Base-by-base conservation (phyloP, 1,284 basidiomycete genomes). In the Vanrija sp. region DNA sequence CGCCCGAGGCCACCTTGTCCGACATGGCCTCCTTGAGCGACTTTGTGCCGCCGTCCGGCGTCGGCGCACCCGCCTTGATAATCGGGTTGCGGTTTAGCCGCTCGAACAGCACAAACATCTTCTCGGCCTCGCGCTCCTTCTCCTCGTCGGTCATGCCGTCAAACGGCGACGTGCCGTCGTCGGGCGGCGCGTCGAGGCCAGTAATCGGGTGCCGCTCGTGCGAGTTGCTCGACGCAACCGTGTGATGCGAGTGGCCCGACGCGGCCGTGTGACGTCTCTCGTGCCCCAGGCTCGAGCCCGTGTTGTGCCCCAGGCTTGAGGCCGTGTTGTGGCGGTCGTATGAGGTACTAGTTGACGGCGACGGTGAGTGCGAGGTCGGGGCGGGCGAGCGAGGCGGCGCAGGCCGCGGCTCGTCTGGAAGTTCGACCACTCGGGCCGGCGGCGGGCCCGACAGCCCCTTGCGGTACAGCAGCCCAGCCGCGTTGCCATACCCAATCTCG, bases 401-500 rank as follows among this genome's bases (percentile, higher is more conserved):
- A 20, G 80, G 79, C 6, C 15, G 19, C 15, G 78, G 72, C 3
- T 82, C 57, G 12, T 31, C 31, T 14, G 31, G 31, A 20, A 82
- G 77, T 22, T 77, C 72, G 4, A 77, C 76, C 4, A 78, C 75
- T 16, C 73, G 76, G 5, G 68, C 76, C 7, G 67, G 60, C 5
- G 72, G 72, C 0, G 84, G 83, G 47, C 79, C 83, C 62, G 88
- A 79, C 59, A 95, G 81, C 14, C 90, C 90, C 67, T 90, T 91
- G 66, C 88, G 84, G 77, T 91, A 93, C 24, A 97, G 80, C 77
- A 89, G 87, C 1, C 93, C 93, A 0, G 91, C 89, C 27, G 92
- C 89, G 66, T 92, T 92, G 20, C 93, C 93, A 62, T 96, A 95
- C 4, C 92, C 92, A 45, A 94, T 82, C 49, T 87, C 84, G 6